These are phyloP conservation scores for Solanum piurae DNA, from an alignment of 257 asterid species.

Conservation along the genomic window DNA sequence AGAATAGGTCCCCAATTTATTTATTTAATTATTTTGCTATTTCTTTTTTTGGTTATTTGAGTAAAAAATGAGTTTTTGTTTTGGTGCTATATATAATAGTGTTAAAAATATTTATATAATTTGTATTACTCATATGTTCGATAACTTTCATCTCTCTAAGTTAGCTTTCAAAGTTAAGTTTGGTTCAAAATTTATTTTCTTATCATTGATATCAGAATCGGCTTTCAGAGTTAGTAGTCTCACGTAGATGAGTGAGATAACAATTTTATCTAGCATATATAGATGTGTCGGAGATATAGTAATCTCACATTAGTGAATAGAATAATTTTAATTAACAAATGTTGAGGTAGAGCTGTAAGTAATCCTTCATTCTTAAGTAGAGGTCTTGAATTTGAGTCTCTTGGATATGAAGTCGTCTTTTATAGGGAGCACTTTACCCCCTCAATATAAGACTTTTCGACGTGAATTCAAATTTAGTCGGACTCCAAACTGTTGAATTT, in stretches of 20 bases:
- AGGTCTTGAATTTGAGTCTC: no score
- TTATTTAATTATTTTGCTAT: neutral
- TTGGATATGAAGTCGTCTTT: no score
- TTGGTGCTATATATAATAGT: neutral
- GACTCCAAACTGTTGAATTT: no score
- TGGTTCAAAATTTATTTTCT: neutral
- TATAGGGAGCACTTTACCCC: fast-evolving
- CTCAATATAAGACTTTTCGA: no score
- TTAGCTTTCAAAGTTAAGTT: neutral
- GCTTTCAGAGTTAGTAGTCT: neutral
- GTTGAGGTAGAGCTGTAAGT: no score
- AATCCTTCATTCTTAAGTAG: fast-evolving
- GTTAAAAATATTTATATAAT: neutral
- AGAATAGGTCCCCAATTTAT: neutral
- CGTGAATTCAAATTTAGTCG: fast-evolving
- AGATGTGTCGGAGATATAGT: no score
- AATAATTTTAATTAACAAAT: no score
- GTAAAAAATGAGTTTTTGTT: neutral
- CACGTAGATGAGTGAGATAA: fast-evolving
- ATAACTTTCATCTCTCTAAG: neutral
- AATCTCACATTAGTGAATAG: no score
- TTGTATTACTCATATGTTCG: neutral
- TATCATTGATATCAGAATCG: fast-evolving
- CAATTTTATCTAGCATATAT: no score
- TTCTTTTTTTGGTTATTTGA: neutral